These are phyloP conservation scores for Nevesoporus exiguus DNA, from an alignment of 768 basidiomycete genomes.

Conservation along the genomic window DNA sequence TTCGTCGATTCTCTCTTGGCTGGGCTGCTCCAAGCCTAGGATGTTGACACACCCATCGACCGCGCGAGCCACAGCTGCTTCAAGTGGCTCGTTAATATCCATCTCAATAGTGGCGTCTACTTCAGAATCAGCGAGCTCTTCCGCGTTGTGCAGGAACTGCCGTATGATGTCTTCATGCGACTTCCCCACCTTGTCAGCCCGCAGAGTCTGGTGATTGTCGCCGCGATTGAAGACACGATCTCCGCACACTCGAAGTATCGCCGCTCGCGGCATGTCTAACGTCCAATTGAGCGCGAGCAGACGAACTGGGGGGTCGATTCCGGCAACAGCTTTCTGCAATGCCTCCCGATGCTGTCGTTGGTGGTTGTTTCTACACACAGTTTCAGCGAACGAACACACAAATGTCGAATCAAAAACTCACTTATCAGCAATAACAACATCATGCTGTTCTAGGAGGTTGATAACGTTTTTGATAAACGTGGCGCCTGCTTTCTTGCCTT, in stretches of 20 bases:
- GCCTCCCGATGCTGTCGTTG: slow-evolving; percentile 70
- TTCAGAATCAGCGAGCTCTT: slow-evolving; percentile 59
- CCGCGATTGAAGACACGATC: slow-evolving; percentile 76
- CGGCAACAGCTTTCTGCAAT: slow-evolving; percentile 53
- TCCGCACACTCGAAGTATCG: slow-evolving; percentile 70
- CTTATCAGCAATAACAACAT: slow-evolving; percentile 94
- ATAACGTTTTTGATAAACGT: slow-evolving; percentile 71
- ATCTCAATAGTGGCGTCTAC: slow-evolving; percentile 71
- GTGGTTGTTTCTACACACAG: slow-evolving; percentile 80
- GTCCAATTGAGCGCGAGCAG: slow-evolving; percentile 83
- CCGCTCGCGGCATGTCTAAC: slow-evolving; percentile 51
- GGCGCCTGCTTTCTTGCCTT: slow-evolving; percentile 67
- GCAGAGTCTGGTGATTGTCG: slow-evolving; percentile 80
- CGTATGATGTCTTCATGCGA: slow-evolving; percentile 79
- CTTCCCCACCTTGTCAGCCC: slow-evolving; percentile 47
- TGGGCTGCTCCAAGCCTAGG: slow-evolving; percentile 52
- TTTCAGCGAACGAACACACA: not conserved
- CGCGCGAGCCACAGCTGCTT: slow-evolving; percentile 53
- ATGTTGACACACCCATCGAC: slow-evolving; percentile 55
- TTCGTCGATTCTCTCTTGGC: slow-evolving; percentile 51
- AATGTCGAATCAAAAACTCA: slow-evolving; percentile 33
- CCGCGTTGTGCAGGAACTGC: slow-evolving; percentile 65
- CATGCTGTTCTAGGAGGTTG: slow-evolving; percentile 52
- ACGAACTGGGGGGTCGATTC: slow-evolving; percentile 52
- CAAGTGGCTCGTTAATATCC: slow-evolving; percentile 52